Evolutionary conservation across 2,329 filamentous ascomycete genomes (phyloP), one percentile per base, ranked within the genome.

Genomic region (Exophiala aquamarina): DNA sequence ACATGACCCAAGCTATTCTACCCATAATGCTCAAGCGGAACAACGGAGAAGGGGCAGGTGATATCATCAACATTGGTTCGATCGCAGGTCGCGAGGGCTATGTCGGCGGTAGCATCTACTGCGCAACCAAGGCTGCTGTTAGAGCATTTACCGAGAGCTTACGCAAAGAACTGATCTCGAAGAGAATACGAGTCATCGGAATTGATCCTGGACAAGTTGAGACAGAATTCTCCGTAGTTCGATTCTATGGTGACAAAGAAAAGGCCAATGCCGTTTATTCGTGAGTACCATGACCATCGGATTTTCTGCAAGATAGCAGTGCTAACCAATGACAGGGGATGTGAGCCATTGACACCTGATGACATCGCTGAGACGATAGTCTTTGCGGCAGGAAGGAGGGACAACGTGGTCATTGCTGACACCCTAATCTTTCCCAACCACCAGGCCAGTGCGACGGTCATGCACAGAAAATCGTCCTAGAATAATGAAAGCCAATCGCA

Each of bases 11-110:
- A 75, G 88, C 88, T 35, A 76, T 95, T 50, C 72, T 97, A 11
- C 83, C 87, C 42, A 83, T 89, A 65, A 94, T 91, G 77, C 86
- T 89, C 69, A 75, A 79, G 59, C 64, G 71, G 47, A 50, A 50
- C 64, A 74, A 56, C 52, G 78, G 91, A 46, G 84, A 87, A 49
- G 91, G 90, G 49, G 75, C 79, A 33, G 92, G 92, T 60, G 92
- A 97, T 65, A 92, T 98, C 65, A 95, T 98, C 73, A 97, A 96
- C 65, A 83, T 95, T 62, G 91, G 91, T 52, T 90, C 85, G 58
- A 91, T 95, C 62, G 91, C 91, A n/a, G 91, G 89, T 26, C 81
- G 90, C 37, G 89, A 95, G 60, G 79, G 87, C 11, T 96, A 95
- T 66, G 75, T 82, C 1, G 89, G 89, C 38, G 91, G 90, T 19